These are phyloP conservation scores for Gynostemma pentaphyllum DNA, from an alignment of 306 rosid species.

Conservation along the genomic window DNA sequence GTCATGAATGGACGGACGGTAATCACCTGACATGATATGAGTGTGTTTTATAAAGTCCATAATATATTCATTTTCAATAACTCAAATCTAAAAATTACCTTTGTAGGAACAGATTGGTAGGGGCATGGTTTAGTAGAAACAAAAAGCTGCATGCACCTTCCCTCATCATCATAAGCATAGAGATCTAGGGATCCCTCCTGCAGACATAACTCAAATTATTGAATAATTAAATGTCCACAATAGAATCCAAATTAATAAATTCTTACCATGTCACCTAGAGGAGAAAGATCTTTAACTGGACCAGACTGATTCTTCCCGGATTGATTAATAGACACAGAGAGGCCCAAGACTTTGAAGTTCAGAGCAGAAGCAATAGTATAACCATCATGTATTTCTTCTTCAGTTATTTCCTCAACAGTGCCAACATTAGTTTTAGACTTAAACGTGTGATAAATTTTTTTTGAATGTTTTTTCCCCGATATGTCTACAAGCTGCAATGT, in stretches of 20 bases:
- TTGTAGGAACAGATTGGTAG: constrained; percentile 75
- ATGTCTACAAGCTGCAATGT: constrained; percentile 56
- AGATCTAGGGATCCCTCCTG: constrained; percentile 91
- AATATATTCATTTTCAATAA: background rate
- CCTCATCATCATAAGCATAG: constrained; percentile 66
- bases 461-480: constrained; percentile 38
- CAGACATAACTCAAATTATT: constrained; percentile 11
- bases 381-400: constrained; percentile 75
- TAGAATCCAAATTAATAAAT: constrained; percentile 1
- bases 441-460: constrained; percentile 34
- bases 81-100: constrained; percentile 34
- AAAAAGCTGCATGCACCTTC: constrained; percentile 61
- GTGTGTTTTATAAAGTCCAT: background rate
- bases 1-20: constrained; percentile 81
- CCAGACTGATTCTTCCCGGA: constrained; percentile 60
- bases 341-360: constrained; percentile 67
- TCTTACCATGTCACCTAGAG: constrained; percentile 82
- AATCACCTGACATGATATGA: constrained; percentile 47
- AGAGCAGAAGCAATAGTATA: constrained; percentile 72
- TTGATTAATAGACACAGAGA: constrained; percentile 59
- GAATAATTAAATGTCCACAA: background rate
- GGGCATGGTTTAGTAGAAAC: constrained; percentile 79
- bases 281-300: constrained; percentile 67
- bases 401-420: constrained; percentile 68
- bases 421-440: constrained; percentile 38